A percentile compares a stretch with the other conserved stretches of the same genome.
Conservation (phyloP, 352 stramenopile genomes). For the Phytophthora fragariae region DNA sequence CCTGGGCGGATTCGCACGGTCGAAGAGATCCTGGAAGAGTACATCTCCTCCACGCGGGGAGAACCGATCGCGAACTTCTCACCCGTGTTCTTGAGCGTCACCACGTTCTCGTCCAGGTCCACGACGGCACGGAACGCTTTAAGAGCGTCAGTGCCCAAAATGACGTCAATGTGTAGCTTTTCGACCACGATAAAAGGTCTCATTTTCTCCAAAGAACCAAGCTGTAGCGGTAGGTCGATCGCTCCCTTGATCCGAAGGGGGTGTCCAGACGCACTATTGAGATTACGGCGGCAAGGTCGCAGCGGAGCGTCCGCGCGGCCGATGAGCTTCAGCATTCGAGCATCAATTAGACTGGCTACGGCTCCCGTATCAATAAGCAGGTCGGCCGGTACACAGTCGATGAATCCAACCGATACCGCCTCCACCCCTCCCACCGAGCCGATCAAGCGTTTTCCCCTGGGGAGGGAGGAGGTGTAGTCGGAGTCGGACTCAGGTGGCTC, state of each 20-base stretch:
- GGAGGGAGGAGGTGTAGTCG: background rate
- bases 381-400: background rate
- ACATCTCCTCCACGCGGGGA: background rate
- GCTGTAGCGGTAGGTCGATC: background rate
- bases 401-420: background rate
- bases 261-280: background rate
- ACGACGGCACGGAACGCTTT: too few species aligned
- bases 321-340: background rate
- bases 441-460: too few species aligned
- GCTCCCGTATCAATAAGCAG: slow-evolving; percentile 5
- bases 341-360: background rate
- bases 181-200: too few species aligned
- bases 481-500: too few species aligned
- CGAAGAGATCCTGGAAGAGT: background rate
- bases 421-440: background rate
- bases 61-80: too few species aligned
- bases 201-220: too few species aligned
- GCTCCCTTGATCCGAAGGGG: background rate
- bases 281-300: background rate
- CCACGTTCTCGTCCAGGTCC: too few species aligned
- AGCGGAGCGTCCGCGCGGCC: background rate
- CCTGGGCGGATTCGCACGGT: background rate
- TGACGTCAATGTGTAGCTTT: too few species aligned
- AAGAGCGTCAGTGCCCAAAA: too few species aligned
- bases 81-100: too few species aligned